Evolutionary conservation across 495 filamentous ascomycete species (phyloP).

Genomic region (Aspergillus homomorphus): DNA sequence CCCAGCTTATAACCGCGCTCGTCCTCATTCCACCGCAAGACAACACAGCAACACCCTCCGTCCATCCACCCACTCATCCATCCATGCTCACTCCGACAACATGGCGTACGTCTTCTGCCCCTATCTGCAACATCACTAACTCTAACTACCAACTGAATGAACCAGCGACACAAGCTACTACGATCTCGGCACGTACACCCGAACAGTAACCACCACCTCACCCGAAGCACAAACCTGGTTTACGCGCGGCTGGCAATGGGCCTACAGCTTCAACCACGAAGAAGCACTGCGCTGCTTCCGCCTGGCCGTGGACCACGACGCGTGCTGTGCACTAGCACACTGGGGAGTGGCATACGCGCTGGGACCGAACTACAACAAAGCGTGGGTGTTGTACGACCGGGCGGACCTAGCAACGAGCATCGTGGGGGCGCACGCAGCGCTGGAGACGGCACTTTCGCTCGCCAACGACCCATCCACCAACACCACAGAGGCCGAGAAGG

Average conservation of each 20-base stretch:
- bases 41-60: no score
- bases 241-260: slow-evolving; percentile 35
- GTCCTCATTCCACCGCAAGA: no score
- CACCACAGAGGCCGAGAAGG: not conserved
- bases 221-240: slow-evolving; percentile 33
- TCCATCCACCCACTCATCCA: no score
- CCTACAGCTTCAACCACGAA: slow-evolving; percentile 38
- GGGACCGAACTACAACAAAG: slow-evolving; percentile 71
- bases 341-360: slow-evolving; percentile 64
- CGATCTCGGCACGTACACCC: slow-evolving; percentile 8
- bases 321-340: slow-evolving; percentile 55
- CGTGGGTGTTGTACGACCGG: slow-evolving; percentile 42
- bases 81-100: no score
- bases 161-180: not conserved
- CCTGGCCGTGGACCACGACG: slow-evolving; percentile 33
- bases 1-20: no score
- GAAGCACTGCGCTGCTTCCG: slow-evolving; percentile 24
- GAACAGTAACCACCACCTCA: slow-evolving; percentile 1
- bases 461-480: not conserved
- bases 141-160: no score
- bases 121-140: no score
- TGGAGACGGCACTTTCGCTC: not conserved
- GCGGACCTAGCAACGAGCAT: slow-evolving; percentile 43
- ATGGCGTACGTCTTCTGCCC: no score
- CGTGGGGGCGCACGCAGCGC: slow-evolving; percentile 40